These are phyloP conservation scores for Trebouxia sp. DNA, from an alignment of 139 green algal genomes.

Conservation along the genomic window DNA sequence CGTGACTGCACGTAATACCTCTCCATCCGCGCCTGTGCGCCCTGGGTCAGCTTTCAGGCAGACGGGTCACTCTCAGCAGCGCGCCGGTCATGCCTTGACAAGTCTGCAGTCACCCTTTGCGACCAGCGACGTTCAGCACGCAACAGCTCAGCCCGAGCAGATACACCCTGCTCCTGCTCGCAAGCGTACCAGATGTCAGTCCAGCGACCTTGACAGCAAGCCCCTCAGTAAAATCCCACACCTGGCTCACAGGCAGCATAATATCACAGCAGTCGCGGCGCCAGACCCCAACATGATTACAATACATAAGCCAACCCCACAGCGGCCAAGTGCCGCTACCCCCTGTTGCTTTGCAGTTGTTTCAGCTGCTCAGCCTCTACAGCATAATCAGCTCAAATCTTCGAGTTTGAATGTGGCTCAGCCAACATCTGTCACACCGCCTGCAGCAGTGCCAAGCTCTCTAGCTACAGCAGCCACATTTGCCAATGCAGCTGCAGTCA, in stretches of 20 bases:
- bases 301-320: constrained; percentile 1
- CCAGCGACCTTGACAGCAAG: not conserved
- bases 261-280: not conserved
- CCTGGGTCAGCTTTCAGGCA: too few species aligned
- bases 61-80: not conserved
- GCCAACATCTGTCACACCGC: not conserved
- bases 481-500: not conserved
- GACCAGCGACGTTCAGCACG: not conserved
- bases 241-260: not conserved
- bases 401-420: not conserved
- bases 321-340: not conserved
- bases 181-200: not conserved
- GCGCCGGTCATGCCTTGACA: not conserved
- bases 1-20: too few species aligned
- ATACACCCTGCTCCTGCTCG: not conserved
- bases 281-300: not conserved
- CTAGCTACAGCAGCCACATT: not conserved
- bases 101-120: not conserved
- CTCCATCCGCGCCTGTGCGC: too few species aligned
- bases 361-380: not conserved
- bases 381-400: not conserved
- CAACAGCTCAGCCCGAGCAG: not conserved
- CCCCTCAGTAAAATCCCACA: not conserved
- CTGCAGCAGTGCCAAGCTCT: not conserved
- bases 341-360: not conserved